Conservation (phyloP, 2,329 filamentous ascomycete genomes). For the Colletotrichum sublineola region DNA sequence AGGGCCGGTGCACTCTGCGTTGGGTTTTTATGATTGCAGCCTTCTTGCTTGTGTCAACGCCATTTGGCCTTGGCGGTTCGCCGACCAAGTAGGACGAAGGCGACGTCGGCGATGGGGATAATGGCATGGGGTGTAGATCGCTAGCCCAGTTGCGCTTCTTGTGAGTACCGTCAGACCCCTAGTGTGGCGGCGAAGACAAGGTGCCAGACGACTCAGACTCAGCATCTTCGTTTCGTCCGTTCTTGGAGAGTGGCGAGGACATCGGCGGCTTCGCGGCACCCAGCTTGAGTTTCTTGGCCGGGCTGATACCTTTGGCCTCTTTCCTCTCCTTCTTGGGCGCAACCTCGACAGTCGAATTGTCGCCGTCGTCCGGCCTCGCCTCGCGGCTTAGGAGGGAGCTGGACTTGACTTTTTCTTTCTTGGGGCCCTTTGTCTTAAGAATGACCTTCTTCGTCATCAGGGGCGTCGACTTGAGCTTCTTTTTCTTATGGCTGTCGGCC, state of each 20-base stretch:
- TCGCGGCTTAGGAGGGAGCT: conserved; percentile 64
- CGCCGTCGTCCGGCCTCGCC: conserved; percentile 54
- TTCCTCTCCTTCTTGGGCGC: conserved; percentile 56
- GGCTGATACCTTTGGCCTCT: conserved; percentile 50
- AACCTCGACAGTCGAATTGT: conserved; percentile 47
- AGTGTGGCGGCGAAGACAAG: conserved; percentile 65
- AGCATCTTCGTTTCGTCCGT: conserved; percentile 60
- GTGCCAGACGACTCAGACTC: conserved; percentile 70
- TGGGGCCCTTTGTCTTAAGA: conserved; percentile 65
- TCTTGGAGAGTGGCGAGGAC: conserved; percentile 64
- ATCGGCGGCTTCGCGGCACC: conserved; percentile 60
- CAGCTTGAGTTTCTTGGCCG: conserved; percentile 58
- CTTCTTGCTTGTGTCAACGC: background rate
- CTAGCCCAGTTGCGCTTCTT: background rate
- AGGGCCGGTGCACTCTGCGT: conserved; percentile 7
- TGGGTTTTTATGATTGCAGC: background rate
- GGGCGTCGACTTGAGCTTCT: conserved; percentile 65
- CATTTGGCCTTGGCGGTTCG: background rate
- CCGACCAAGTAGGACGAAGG: background rate
- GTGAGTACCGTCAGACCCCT: conserved; percentile 21
- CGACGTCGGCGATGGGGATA: background rate
- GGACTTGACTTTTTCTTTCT: conserved; percentile 70
- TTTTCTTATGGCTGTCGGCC: conserved; percentile 68
- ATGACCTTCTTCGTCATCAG: conserved; percentile 66
- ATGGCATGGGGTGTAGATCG: background rate